A percentile compares a stretch with the other conserved stretches of the same genome.
Evolutionary conservation across 2,329 filamentous ascomycete genomes (phyloP).

Genomic region (Lizonia empirigonia): DNA sequence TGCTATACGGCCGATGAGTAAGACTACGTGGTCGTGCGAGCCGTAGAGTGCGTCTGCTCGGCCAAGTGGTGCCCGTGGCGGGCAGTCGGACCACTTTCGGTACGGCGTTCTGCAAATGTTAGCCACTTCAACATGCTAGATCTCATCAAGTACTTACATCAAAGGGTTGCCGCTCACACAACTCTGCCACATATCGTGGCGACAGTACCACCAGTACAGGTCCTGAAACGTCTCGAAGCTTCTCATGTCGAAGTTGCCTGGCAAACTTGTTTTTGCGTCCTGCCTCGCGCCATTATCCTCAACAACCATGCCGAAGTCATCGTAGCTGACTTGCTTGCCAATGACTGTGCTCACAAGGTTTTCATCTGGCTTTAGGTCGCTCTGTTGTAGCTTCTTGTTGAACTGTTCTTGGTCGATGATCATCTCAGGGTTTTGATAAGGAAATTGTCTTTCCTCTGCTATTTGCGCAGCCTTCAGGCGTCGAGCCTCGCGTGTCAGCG

Average conservation of each 20-base stretch:
- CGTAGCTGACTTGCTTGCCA: conserved; percentile 63
- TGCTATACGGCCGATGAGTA: conserved; percentile 79
- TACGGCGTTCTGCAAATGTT: conserved; percentile 71
- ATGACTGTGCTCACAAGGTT: conserved; percentile 63
- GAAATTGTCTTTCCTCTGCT: conserved; percentile 47
- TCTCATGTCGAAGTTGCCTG: conserved; percentile 66
- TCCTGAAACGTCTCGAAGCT: conserved; percentile 82
- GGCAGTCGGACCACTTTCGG: conserved; percentile 81
- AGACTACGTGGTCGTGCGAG: conserved; percentile 83
- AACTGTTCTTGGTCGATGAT: conserved; percentile 39
- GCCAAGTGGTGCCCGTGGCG: conserved; percentile 80
- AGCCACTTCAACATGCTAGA: conserved; percentile 22
- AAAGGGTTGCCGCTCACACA: conserved; percentile 83
- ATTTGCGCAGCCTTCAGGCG: conserved; percentile 62
- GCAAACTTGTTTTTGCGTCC: conserved; percentile 45
- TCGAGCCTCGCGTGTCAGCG: conserved; percentile 74
- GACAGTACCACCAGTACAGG: conserved; percentile 93
- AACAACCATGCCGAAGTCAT: conserved; percentile 61
- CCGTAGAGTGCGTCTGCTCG: conserved; percentile 81
- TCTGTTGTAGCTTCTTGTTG: conserved; percentile 51
- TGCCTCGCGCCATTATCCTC: conserved; percentile 35
- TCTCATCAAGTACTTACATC: conserved; percentile 67
- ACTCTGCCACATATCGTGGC: conserved; percentile 92
- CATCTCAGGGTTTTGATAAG: conserved; percentile 39
- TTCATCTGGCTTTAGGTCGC: conserved; percentile 52